Conservation (phyloP, 495 filamentous ascomycete genomes). For the Hypomontagnella submonticulosa region DNA sequence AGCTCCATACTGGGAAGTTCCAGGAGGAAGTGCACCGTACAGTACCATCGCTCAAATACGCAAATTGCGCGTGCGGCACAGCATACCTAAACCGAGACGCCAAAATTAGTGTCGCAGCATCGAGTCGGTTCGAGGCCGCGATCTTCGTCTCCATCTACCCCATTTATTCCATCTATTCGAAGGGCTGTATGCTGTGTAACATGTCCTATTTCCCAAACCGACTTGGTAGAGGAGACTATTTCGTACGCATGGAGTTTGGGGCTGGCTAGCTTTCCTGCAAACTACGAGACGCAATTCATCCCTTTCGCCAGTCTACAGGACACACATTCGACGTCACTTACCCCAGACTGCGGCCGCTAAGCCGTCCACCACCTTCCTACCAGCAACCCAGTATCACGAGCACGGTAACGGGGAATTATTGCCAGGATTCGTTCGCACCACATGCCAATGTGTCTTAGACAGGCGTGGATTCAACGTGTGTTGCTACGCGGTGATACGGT, state of each 20-base stretch:
- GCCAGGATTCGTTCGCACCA: no score
- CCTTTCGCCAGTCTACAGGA: not conserved
- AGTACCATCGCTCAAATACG: not conserved
- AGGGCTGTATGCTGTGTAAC: constrained; percentile 31
- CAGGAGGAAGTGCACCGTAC: constrained; percentile 10
- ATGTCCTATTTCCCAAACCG: constrained; percentile 19
- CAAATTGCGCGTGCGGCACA: constrained; percentile 44
- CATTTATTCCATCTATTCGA: not conserved
- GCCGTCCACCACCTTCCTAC: not conserved
- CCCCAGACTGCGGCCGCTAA: constrained; percentile 16
- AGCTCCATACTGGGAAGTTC: constrained; percentile 15
- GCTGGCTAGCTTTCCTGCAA: constrained; percentile 10
- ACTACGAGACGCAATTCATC: constrained; percentile 5
- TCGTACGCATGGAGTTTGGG: not conserved
- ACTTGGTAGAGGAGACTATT: not conserved
- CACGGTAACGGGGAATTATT: no score
- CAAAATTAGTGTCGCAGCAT: constrained; percentile 40
- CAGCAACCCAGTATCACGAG: no score
- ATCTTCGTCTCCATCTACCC: constrained; percentile 33
- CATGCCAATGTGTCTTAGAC: no score
- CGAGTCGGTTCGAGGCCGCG: constrained; percentile 34
- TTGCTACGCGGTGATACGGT: no score
- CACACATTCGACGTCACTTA: constrained; percentile 11
- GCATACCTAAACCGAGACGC: constrained; percentile 11
- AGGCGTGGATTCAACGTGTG: no score